Evolutionary conservation across 805 yeast species (phyloP), one percentile per base, ranked within the genome.

Genomic region (Teunomyces panamensis): DNA sequence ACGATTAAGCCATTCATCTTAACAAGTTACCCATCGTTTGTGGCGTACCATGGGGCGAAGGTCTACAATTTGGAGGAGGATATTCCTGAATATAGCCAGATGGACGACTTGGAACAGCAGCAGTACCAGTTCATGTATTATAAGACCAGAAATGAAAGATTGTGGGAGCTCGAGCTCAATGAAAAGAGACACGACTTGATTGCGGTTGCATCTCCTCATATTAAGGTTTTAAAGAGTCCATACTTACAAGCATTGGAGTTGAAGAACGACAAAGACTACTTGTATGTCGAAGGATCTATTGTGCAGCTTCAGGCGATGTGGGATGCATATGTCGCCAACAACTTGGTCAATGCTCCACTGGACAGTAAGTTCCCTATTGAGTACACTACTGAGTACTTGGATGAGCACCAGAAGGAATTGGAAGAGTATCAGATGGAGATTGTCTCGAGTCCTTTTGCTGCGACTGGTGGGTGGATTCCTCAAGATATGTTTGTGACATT

Each of bases 401-500:
- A 81, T 49, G 64, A 71, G 44, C 86, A 84, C 59, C 81, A 80
- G 45, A 59, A 71, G 17, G 79, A 77, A 24, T 74, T 89, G 56
- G 83, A 79, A 49, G 78, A 74, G 28, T 87, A 88, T 71, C 92
- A 89, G 66, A 70, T 79, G 53, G 82, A 80, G 55, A 68, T 87
- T 42, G 77, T 85, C 32, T 74, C 83, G 5, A 77, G 83, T 44
- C 97, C 97, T 36, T 91, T 89, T 67, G 85, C 88, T 28, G 92
- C 92, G 42, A 87, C 97, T 20, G 86, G 87, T 46, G 97, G 97
- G 4, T 92, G 97, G 96, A 79, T 94, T 48, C 97, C 98, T 13
- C 96, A 89, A 62, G 96, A 89, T 62, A 82, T 89, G 86, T 91
- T 92, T 60, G 85, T 81, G 30, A 79, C 79, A 43, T 74, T 89